Percentiles rank a stretch among this genome's conserved stretches.
Conservation (phyloP, 768 basidiomycete species). For the Rhodotorula paludigena region DNA sequence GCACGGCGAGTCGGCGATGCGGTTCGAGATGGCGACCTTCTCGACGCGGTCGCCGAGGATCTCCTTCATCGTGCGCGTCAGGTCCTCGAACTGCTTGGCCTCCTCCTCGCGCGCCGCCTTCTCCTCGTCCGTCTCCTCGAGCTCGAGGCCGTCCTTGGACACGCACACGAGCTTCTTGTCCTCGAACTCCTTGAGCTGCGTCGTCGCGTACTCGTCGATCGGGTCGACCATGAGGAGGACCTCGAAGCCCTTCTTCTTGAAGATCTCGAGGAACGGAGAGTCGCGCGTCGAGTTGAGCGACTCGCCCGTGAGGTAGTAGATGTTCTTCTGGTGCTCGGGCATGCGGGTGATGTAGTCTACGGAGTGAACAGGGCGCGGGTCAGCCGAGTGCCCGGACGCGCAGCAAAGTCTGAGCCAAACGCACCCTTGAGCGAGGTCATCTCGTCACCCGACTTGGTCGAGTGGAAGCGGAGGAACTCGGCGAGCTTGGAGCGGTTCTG, state of each 20-base stretch:
- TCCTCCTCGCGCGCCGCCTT: conserved; percentile 85
- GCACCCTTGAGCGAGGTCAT: conserved; percentile 85
- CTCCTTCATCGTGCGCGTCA: conserved; percentile 94
- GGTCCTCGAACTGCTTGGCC: conserved; percentile 71
- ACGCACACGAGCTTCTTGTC: conserved; percentile 96
- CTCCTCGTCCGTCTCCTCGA: conserved; percentile 98
- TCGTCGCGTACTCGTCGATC: conserved; percentile 97
- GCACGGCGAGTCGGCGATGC: conserved; percentile 64
- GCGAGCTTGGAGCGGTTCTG: conserved; percentile 99
- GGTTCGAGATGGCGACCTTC: conserved; percentile 97
- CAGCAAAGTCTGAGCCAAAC: too few species aligned
- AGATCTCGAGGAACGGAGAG: conserved; percentile 97
- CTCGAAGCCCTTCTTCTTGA: conserved; percentile 99
- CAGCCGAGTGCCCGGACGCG: too few species aligned
- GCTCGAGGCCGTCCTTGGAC: conserved; percentile 97
- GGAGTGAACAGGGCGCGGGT: too few species aligned
- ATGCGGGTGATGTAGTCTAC: conserved; percentile 98
- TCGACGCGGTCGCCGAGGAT: conserved; percentile 98
- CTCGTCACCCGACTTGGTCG: conserved; percentile 89
- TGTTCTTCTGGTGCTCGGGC: conserved; percentile 97
- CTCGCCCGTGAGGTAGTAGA: conserved; percentile 99
- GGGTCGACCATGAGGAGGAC: conserved; percentile 96
- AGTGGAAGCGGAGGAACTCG: conserved; percentile 97
- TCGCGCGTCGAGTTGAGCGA: conserved; percentile 82
- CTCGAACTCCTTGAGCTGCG: conserved; percentile 98